phyloP scores from a whole-genome alignment of 306 rosid genomes.

The peach (Prunus persica) region DNA sequence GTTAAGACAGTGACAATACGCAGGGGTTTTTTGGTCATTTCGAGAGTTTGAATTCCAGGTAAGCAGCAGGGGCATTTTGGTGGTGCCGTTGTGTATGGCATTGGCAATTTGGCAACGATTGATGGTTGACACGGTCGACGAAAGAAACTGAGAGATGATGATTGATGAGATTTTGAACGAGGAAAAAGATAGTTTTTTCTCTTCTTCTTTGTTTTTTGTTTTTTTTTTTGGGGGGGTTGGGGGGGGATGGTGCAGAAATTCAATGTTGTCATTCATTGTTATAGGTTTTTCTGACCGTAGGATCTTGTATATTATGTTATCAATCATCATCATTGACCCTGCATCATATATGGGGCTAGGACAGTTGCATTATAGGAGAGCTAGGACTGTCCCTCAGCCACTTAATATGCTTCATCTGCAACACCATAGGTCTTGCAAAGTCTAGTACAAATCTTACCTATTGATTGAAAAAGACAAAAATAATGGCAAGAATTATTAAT shows the following conservation, averaged over 20 bases:
- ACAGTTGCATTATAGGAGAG: not conserved
- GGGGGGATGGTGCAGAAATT: not conserved
- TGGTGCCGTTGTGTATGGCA: too few relatives aligned
- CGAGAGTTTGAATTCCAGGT: not conserved
- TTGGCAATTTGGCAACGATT: conserved; percentile 4
- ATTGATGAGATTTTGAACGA: not conserved
- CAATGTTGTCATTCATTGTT: not conserved
- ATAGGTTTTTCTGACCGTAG: too few relatives aligned
- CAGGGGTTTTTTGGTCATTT: conserved; percentile 36
- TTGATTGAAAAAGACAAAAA: not conserved
- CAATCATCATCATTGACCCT: not conserved
- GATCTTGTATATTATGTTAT: not conserved
- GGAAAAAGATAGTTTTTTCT: not conserved
- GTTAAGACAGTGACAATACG: conserved; percentile 46
- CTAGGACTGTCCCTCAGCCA: not conserved
- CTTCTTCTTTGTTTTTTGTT: too few relatives aligned
- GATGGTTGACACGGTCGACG: not conserved
- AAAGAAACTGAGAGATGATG: not conserved
- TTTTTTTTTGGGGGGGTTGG: not conserved
- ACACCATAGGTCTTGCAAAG: not conserved
- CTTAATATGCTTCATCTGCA: not conserved
- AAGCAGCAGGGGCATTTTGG: not conserved
- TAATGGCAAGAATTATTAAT: not conserved
- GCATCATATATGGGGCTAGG: too few relatives aligned
- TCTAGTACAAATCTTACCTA: not conserved